Conservation (phyloP, 2,329 filamentous ascomycete genomes). For the Thelonectria blattea region DNA sequence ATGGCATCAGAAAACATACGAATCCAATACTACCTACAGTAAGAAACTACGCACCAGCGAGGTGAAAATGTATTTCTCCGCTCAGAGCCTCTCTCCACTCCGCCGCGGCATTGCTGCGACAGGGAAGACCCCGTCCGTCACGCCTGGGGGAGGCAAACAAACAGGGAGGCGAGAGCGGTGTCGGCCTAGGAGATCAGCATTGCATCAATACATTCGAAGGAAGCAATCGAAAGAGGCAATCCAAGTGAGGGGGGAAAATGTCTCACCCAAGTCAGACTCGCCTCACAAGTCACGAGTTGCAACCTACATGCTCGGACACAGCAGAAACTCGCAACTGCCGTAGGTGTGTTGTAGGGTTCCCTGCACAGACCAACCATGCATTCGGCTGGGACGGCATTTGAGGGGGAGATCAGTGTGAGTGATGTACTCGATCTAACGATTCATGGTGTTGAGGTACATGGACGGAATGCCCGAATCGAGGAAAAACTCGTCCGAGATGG, state of each 20-base stretch:
- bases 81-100: constrained; percentile 10
- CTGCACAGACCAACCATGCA: constrained; percentile 8
- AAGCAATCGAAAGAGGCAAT: not conserved
- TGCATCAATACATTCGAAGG: not conserved
- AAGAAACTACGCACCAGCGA: too few relatives aligned
- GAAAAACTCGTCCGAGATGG: too few relatives aligned
- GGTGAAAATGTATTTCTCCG: constrained; percentile 19
- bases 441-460: not conserved
- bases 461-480: not conserved
- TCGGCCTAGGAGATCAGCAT: not conserved
- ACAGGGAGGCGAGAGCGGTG: not conserved
- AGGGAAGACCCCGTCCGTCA: not conserved
- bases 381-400: constrained; percentile 16
- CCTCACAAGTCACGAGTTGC: not conserved
- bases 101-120: not conserved
- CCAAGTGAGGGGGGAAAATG: not conserved
- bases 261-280: not conserved
- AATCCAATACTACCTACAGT: too few relatives aligned
- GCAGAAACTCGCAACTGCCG: not conserved
- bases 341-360: constrained; percentile 3
- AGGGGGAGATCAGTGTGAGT: not conserved
- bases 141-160: not conserved
- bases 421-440: too few relatives aligned
- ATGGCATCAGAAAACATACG: too few relatives aligned
- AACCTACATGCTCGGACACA: too few relatives aligned